phyloP scores from a whole-genome alignment of 2,329 filamentous ascomycete species.

The Leptographium lundbergii region DNA sequence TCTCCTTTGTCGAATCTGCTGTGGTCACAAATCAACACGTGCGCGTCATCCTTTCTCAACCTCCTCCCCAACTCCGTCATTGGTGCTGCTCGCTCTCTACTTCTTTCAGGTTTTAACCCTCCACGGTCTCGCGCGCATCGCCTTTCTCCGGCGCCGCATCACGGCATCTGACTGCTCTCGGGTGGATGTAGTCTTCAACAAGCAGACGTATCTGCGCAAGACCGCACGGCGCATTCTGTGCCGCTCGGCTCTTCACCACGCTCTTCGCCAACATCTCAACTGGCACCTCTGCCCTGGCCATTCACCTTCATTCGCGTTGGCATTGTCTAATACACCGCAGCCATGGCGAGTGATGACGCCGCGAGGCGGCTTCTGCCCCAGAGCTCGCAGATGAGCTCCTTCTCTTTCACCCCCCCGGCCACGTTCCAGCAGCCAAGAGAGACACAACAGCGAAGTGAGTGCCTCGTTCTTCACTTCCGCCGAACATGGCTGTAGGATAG shows the following conservation, averaged over 20 bases:
- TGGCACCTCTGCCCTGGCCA: not conserved
- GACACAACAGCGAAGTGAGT: constrained; percentile 67
- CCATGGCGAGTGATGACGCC: constrained; percentile 49
- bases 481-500: no score
- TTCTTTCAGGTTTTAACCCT: not conserved
- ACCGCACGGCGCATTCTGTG: not conserved
- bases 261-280: not conserved
- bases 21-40: not conserved
- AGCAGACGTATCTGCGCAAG: not conserved
- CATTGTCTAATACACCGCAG: not conserved
- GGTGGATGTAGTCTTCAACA: constrained; percentile 1
- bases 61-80: not conserved
- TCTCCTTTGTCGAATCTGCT: not conserved
- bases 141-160: not conserved
- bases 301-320: not conserved
- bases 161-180: not conserved
- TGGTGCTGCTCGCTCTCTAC: not conserved
- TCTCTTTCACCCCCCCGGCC: constrained; percentile 59
- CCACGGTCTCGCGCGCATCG: not conserved
- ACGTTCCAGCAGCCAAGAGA: constrained; percentile 49
- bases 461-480: not conserved
- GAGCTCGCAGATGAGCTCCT: constrained; percentile 58
- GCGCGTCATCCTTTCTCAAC: not conserved
- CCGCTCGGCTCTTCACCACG: not conserved
- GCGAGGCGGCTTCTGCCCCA: constrained; percentile 53